Evolutionary conservation across 768 basidiomycete species (phyloP).

Genomic region (Phylloporus arenicola): DNA sequence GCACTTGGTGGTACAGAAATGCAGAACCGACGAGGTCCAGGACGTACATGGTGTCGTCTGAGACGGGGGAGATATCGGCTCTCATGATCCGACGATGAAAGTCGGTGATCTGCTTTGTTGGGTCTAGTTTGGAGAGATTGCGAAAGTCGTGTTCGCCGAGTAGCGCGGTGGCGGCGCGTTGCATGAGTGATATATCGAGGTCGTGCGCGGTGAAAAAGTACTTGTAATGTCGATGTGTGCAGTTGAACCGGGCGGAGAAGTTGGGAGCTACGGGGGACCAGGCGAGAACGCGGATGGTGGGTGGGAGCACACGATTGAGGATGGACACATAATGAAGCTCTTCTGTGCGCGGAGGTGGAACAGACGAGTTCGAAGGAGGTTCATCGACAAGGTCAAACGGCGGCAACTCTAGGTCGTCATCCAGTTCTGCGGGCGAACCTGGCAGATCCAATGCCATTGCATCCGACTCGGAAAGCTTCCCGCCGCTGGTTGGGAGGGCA

Average conservation of each 20-base stretch:
- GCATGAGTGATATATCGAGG: constrained; percentile 74
- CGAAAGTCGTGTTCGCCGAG: constrained; percentile 93
- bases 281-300: constrained; percentile 83
- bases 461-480: background rate
- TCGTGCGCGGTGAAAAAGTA: constrained; percentile 80
- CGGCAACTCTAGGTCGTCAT: constrained; percentile 12
- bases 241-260: constrained; percentile 89
- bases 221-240: constrained; percentile 89
- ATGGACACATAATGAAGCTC: constrained; percentile 76
- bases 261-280: constrained; percentile 81
- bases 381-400: constrained; percentile 35
- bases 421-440: background rate
- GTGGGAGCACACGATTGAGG: constrained; percentile 84
- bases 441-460: constrained; percentile 9
- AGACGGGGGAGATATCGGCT: constrained; percentile 55
- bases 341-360: constrained; percentile 21
- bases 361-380: constrained; percentile 33
- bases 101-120: constrained; percentile 81
- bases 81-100: constrained; percentile 65
- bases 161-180: constrained; percentile 60
- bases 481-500: constrained; percentile 34
- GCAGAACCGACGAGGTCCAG: constrained; percentile 84
- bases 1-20: constrained; percentile 93
- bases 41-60: constrained; percentile 46
- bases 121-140: constrained; percentile 91